Evolutionary conservation across 140 eudicot species (phyloP).

Genomic region (Stevia rebaudiana): DNA sequence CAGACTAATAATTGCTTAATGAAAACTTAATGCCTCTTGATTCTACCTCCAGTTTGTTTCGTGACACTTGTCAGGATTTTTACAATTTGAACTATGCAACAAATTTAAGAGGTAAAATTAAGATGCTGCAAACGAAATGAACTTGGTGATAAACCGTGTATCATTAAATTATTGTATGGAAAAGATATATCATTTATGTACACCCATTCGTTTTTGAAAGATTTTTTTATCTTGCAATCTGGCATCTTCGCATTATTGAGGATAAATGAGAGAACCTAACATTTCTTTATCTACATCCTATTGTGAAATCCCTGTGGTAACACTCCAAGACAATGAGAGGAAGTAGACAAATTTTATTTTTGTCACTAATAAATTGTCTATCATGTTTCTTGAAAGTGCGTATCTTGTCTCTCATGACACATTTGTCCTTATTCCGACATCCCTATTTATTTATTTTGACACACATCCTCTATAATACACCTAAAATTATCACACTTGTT

Average conservation of each 20-base stretch:
- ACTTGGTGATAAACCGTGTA: not conserved
- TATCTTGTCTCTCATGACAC: slow-evolving; percentile 10
- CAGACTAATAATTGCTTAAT: not conserved
- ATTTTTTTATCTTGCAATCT: too few species aligned
- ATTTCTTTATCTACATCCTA: not conserved
- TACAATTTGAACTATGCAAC: not conserved
- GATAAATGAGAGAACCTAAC: too few species aligned
- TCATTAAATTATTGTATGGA: too few species aligned
- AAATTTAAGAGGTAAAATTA: not conserved
- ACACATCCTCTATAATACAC: too few species aligned
- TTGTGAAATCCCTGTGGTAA: not conserved
- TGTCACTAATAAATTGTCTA: not conserved
- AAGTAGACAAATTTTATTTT: slow-evolving; percentile 22
- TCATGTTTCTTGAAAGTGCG: slow-evolving; percentile 4
- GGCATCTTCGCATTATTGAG: too few species aligned
- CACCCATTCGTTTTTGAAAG: not conserved
- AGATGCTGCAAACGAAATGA: not conserved
- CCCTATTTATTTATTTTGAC: not conserved
- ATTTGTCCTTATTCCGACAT: slow-evolving; percentile 18
- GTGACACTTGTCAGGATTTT: not conserved
- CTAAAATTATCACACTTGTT: too few species aligned
- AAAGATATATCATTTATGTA: too few species aligned
- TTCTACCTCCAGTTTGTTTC: not conserved
- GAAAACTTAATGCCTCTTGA: not conserved
- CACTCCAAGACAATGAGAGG: slow-evolving; percentile 1